These are phyloP conservation scores for Thalassiosira mediterranea DNA, from an alignment of 352 stramenopile species.

Conservation along the genomic window DNA sequence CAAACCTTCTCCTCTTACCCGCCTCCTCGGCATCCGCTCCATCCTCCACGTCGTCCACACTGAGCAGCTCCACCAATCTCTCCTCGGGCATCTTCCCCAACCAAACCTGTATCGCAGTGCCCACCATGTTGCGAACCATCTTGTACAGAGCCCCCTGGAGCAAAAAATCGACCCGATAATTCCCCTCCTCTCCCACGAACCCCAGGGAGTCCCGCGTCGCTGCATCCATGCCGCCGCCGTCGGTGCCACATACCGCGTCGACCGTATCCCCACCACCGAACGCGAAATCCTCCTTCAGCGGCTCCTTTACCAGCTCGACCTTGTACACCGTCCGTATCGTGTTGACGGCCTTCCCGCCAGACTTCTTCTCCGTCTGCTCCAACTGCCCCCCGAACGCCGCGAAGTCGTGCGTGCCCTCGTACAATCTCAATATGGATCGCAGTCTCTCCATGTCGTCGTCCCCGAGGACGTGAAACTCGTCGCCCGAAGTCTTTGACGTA, in stretches of 20 bases:
- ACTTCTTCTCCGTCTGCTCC: constrained; percentile 59
- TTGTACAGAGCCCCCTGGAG: constrained; percentile 86
- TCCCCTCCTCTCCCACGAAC: constrained; percentile 42
- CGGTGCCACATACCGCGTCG: no score
- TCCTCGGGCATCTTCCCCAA: constrained; percentile 60
- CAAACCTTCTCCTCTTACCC: constrained; percentile 16
- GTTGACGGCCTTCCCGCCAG: constrained; percentile 24
- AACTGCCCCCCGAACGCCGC: constrained; percentile 78
- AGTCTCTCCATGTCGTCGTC: constrained; percentile 57
- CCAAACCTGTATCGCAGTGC: constrained; percentile 79
- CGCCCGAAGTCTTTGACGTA: neutral
- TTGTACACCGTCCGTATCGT: constrained; percentile 78
- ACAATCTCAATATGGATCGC: constrained; percentile 62
- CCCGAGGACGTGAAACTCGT: constrained; percentile 18
- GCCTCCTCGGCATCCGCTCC: constrained; percentile 3
- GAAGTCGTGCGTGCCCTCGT: constrained; percentile 85
- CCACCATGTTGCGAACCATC: constrained; percentile 87
- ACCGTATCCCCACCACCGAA: constrained; percentile 1
- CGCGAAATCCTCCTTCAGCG: neutral
- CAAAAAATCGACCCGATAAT: constrained; percentile 80
- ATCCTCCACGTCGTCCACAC: constrained; percentile 13
- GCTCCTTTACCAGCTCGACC: constrained; percentile 67
- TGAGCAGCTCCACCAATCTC: constrained; percentile 66
- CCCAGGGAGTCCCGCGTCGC: constrained; percentile 1
- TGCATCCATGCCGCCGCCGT: neutral